Base-by-base conservation (phyloP, 2,329 filamentous ascomycete species). In the Botryotinia convoluta region DNA sequence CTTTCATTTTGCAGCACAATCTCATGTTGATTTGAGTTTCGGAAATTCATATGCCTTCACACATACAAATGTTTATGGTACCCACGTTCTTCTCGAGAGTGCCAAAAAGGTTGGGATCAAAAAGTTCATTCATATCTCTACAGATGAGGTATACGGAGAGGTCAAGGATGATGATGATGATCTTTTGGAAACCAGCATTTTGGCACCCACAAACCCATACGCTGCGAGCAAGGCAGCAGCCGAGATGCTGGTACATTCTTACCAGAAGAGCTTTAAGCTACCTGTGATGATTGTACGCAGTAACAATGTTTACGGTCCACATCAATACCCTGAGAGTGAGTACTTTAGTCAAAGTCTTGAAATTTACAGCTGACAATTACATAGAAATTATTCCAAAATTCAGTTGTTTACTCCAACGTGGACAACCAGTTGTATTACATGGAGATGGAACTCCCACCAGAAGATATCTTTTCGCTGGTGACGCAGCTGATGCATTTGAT, bases 221-320 rank as follows among this genome's bases (percentile, higher is more conserved):
- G 90, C 92, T 16, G 92, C 92, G 32, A 92, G 90, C 83, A 95
- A 95, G 82, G 92, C 92, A 4, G 92, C 92, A 1, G 92, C 92
- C 9, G 92, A 95, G 83, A 94, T 94, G 92, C 86, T 93, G 79
- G 92, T 95, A n/a, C 90, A 92, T 81, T 93, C 92, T n/a, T 96
- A 95, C 81, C 88, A 91, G 80, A 94, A 93, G 84, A 93, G 91
- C 82, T 95, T 94, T 85, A 92, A 92, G 81, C 85, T 96, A 20
- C 93, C 93, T 1, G 89, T 90, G 69, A 93, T 95, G 76, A 93
- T 95, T 77, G 91, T 95, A 42, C 87, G 93, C 68, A 92, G 92
- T 81, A 95, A 95, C 84, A 95, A 96, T 79, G 92, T 95, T 44
- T 96, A 95, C 79, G 93, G 93, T 0, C 93, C 93, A 35, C 92